Evolutionary conservation across 164 flowering plant genomes (phyloP).

Genomic region (Aristolochia contorta): DNA sequence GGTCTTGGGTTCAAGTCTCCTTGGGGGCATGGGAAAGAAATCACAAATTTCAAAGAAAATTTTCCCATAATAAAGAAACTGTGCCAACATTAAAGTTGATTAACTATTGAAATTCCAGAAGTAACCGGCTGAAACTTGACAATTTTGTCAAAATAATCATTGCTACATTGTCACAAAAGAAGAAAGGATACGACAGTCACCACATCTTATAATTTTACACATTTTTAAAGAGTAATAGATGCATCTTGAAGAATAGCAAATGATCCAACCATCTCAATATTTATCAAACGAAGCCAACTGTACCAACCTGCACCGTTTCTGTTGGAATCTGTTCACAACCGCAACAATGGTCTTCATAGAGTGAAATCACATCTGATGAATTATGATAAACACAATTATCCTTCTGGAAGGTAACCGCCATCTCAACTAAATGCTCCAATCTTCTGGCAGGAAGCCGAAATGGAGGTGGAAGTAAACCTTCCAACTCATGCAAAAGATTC

Average conservation of each 20-base stretch:
- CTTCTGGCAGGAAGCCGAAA: slow-evolving; percentile 35
- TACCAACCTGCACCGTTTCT: slow-evolving; percentile 65
- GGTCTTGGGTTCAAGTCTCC: too few relatives aligned
- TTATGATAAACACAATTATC: slow-evolving; percentile 71
- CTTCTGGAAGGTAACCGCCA: slow-evolving; percentile 36
- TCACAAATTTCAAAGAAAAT: background rate
- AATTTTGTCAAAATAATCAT: too few relatives aligned
- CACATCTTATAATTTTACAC: too few relatives aligned
- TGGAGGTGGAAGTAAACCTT: slow-evolving; percentile 53
- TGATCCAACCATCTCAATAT: too few relatives aligned
- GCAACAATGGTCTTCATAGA: slow-evolving; percentile 67
- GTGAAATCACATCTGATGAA: slow-evolving; percentile 34
- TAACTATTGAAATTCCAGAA: too few relatives aligned
- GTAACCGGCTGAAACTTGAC: too few relatives aligned
- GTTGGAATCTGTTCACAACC: slow-evolving; percentile 60
- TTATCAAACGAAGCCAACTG: background rate
- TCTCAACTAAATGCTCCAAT: slow-evolving; percentile 61
- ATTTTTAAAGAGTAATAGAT: too few relatives aligned
- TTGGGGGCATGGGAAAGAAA: too few relatives aligned
- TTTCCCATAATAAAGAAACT: background rate
- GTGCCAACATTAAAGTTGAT: too few relatives aligned
- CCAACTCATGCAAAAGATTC: slow-evolving; percentile 46
- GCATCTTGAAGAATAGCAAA: too few relatives aligned
- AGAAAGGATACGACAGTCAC: too few relatives aligned
- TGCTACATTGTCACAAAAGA: too few relatives aligned